Evolutionary conservation across 2,329 filamentous ascomycete species (phyloP).

Genomic region (Drechslerella stenobrocha): DNA sequence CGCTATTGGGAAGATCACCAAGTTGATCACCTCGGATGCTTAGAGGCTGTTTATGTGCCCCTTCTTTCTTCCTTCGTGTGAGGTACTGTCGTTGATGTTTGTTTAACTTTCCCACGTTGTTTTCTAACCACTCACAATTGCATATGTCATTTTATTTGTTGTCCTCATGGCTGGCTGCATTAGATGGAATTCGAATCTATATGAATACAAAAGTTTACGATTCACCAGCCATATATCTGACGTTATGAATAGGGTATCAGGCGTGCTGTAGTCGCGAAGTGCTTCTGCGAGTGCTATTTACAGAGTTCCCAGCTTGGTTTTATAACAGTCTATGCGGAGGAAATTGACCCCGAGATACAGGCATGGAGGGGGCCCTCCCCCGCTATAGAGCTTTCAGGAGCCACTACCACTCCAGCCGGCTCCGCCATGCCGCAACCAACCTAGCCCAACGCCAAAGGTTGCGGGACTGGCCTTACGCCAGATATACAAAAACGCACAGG

Average conservation of each 20-base stretch:
- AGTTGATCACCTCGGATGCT: slow-evolving; percentile 64
- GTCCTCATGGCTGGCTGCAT: too few relatives aligned
- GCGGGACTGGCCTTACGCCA: slow-evolving; percentile 46
- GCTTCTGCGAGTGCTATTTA: too few relatives aligned
- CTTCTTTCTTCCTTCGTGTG: background rate
- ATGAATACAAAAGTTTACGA: slow-evolving; percentile 1
- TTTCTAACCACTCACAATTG: too few relatives aligned
- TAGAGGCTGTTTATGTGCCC: slow-evolving; percentile 11
- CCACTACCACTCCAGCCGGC: slow-evolving; percentile 49
- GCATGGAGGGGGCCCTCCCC: too few relatives aligned
- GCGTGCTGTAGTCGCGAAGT: too few relatives aligned
- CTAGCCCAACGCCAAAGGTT: slow-evolving; percentile 47
- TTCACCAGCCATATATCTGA: too few relatives aligned
- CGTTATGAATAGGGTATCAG: background rate
- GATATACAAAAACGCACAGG: slow-evolving; percentile 46
- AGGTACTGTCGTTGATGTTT: background rate
- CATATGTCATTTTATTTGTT: slow-evolving; percentile 24
- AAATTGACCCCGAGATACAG: too few relatives aligned
- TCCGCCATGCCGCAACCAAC: slow-evolving; percentile 45
- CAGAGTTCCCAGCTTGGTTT: too few relatives aligned
- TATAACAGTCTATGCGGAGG: too few relatives aligned
- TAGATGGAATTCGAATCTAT: slow-evolving; percentile 34
- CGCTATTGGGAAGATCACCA: slow-evolving; percentile 98
- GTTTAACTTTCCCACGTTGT: background rate
- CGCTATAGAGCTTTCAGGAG: too few relatives aligned